phyloP scores from a whole-genome alignment of 2,329 filamentous ascomycete species.

The Fusarium mundagurra region DNA sequence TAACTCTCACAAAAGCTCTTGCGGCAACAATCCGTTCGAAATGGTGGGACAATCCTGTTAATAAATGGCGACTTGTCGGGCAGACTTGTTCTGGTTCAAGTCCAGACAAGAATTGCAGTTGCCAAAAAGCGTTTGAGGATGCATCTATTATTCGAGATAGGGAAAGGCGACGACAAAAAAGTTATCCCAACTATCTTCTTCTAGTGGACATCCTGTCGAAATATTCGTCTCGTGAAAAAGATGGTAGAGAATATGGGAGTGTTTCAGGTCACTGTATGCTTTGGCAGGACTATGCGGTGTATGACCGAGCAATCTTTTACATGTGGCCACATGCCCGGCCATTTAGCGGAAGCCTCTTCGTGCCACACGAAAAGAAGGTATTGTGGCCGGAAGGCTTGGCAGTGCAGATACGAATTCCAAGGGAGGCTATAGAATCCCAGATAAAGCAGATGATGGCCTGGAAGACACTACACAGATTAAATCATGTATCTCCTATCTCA shows the following conservation, averaged over 20 bases:
- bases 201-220: not conserved
- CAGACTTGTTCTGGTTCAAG: not conserved
- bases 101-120: not conserved
- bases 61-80: not conserved
- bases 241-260: not conserved
- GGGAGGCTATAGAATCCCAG: not conserved
- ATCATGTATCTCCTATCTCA: not conserved
- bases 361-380: too few relatives aligned
- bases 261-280: not conserved
- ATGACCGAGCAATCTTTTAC: too few relatives aligned
- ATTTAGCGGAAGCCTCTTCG: too few relatives aligned
- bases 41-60: not conserved
- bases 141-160: too few relatives aligned
- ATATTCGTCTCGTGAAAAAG: not conserved
- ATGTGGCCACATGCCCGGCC: too few relatives aligned
- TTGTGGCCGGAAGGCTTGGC: not conserved
- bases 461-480: not conserved
- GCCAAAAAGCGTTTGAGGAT: not conserved
- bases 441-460: not conserved
- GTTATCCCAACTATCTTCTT: too few relatives aligned
- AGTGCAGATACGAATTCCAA: not conserved
- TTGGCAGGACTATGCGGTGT: not conserved
- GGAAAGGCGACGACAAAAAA: too few relatives aligned
- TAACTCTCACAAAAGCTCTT: not conserved
- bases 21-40: accelerated